Percentiles rank a stretch among this genome's conserved stretches.
phyloP scores from a whole-genome alignment of 768 basidiomycete genomes.

The Psilocybe sp. region DNA sequence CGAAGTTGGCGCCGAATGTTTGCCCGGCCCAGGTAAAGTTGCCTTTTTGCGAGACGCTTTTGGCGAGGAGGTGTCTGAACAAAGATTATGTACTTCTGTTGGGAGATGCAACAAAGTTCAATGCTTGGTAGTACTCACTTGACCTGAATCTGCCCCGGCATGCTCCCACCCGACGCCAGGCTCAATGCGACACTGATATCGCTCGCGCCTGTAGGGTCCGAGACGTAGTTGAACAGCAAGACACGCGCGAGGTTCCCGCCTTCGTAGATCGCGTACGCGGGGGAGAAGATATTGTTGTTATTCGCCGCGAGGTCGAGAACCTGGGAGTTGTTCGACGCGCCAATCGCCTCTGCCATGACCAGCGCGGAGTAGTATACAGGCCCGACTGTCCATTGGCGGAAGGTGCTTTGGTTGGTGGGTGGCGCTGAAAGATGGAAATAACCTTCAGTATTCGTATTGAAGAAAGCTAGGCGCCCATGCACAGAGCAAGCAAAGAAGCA shows the following conservation, averaged over 20 bases:
- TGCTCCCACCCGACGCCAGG: slow-evolving; percentile 32
- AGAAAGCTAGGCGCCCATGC: too few relatives aligned
- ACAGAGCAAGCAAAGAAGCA: slow-evolving; percentile 8
- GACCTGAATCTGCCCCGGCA: slow-evolving; percentile 48
- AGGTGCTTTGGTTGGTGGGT: slow-evolving; percentile 55
- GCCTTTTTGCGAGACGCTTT: slow-evolving; percentile 46
- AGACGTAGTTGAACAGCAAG: slow-evolving; percentile 69
- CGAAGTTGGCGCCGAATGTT: slow-evolving; percentile 57
- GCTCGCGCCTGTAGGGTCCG: slow-evolving; percentile 55
- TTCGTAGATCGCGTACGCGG: slow-evolving; percentile 75
- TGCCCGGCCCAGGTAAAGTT: slow-evolving; percentile 63
- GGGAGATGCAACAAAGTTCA: background rate
- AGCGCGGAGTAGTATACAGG: slow-evolving; percentile 75
- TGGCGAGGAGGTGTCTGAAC: slow-evolving; percentile 29
- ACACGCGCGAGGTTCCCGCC: slow-evolving; percentile 57
- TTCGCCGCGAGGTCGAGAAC: slow-evolving; percentile 64
- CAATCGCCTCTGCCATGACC: slow-evolving; percentile 67
- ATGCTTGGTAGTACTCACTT: slow-evolving; percentile 33
- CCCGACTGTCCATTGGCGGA: slow-evolving; percentile 73
- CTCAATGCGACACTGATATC: slow-evolving; percentile 51
- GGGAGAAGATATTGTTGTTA: slow-evolving; percentile 50
- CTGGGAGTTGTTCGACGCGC: slow-evolving; percentile 57
- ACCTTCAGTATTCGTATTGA: too few relatives aligned
- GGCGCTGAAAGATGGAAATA: slow-evolving; percentile 32
- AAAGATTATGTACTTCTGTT: background rate